A percentile compares a stretch with the other conserved stretches of the same genome.
phyloP scores from a whole-genome alignment of 306 rosid genomes.

The apple (Malus domestica) region ASM211411v1 NC_041796.1:26625501-26626000 shows the following conservation, averaged over 20 bases:
- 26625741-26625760: background rate
- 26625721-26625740: background rate
- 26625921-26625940: background rate
- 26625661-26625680: background rate
- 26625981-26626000: background rate
- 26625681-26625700: background rate
- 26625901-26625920: background rate
- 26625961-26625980: background rate
- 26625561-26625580: background rate
- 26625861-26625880: background rate
- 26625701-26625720: background rate
- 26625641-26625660: background rate
- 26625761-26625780: background rate
- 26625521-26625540: conserved; percentile 3
- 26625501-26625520: background rate
- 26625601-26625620: background rate
- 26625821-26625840: background rate
- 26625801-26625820: background rate
- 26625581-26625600: background rate
- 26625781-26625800: background rate
- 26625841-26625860: background rate
- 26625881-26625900: background rate
- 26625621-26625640: background rate
- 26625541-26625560: background rate
- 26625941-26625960: background rate